Evolutionary conservation across 805 yeast species (phyloP), one percentile per base, ranked within the genome.

Genomic region (Cyberlindnera bimundalis): DNA sequence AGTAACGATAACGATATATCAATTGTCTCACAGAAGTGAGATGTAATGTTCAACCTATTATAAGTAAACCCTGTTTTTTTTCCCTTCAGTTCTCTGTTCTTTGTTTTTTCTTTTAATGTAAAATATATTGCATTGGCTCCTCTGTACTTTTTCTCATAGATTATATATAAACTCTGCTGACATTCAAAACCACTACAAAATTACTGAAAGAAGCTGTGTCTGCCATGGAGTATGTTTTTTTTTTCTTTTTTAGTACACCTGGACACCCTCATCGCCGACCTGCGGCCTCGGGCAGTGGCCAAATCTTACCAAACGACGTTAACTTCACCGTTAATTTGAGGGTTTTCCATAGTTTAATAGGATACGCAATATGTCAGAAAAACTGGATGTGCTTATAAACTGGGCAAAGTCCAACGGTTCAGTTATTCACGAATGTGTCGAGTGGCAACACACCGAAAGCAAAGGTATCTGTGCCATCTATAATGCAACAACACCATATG

Each of bases 381-480:
- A n/a, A n/a, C 35, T 51, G 2, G 31, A 43, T 4, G 11, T 15
- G 2, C 21, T 62, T 15, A 15, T 69, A 2, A 29, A 52, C 4
- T 68, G 77, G 76, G 70, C 73, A 1, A 49, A 26, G 3, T 36
- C 44, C 1, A 60, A 70, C 43, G 76, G 75, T 15, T 61, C 70
- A 2, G 20, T 35, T 0, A 62, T 74, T 14, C 64, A 67, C 37
- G 54, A 52, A 0, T 36, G 52, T 4, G 41, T 75, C 3, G 45
- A 51, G 4, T 75, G 74, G 42, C 43, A 56, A 15, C 29, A 48
- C 8, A 53, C 58, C 6, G 42, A 44, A 4, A 43, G 42, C 6
- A 49, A 52, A 11, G 78, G 78, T 3, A 54, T 64, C 14, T 58
- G 56, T 19, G 68, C 70, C 5, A 47, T 57, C 14, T 54, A 63